These are phyloP conservation scores for Scytalidium sp. DNA, from an alignment of 2,329 filamentous ascomycete genomes.

Conservation along the genomic window DNA sequence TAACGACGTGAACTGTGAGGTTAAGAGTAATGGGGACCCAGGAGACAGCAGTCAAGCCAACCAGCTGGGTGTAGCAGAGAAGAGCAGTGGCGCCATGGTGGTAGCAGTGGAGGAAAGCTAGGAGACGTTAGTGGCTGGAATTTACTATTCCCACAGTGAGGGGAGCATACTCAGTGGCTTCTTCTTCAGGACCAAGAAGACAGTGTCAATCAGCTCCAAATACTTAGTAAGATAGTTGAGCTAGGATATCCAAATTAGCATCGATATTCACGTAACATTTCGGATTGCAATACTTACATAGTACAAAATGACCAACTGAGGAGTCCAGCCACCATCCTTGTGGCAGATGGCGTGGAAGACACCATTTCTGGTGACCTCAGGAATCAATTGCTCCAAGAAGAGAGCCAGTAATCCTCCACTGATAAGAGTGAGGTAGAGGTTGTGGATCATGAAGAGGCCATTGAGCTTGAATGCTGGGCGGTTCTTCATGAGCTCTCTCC, in stretches of 20 bases:
- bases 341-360: constrained; percentile 89
- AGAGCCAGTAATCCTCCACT: constrained; percentile 77
- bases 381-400: constrained; percentile 87
- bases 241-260: constrained; percentile 41
- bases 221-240: constrained; percentile 99
- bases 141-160: not conserved
- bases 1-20: constrained; percentile 91
- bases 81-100: constrained; percentile 96
- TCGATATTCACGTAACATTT: not conserved
- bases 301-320: constrained; percentile 90
- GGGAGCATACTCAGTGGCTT: constrained; percentile 78
- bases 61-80: constrained; percentile 95
- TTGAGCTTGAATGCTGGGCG: constrained; percentile 84
- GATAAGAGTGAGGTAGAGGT: constrained; percentile 87
- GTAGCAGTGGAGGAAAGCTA: constrained; percentile 96
- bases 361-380: constrained; percentile 75
- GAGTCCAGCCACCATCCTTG: constrained; percentile 83
- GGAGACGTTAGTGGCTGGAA: constrained; percentile 27
- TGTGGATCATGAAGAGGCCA: constrained; percentile 90
- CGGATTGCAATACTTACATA: constrained; percentile 64
- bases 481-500: constrained; percentile 87
- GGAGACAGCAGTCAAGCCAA: constrained; percentile 87
- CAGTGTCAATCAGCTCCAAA: constrained; percentile 89
- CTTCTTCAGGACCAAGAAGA: constrained; percentile 99
- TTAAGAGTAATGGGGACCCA: constrained; percentile 95